Percentiles rank a stretch among this genome's conserved stretches.
Evolutionary conservation across 129 eudicot genomes (phyloP).

Genomic region (Heracleum sosnowskyi): DNA sequence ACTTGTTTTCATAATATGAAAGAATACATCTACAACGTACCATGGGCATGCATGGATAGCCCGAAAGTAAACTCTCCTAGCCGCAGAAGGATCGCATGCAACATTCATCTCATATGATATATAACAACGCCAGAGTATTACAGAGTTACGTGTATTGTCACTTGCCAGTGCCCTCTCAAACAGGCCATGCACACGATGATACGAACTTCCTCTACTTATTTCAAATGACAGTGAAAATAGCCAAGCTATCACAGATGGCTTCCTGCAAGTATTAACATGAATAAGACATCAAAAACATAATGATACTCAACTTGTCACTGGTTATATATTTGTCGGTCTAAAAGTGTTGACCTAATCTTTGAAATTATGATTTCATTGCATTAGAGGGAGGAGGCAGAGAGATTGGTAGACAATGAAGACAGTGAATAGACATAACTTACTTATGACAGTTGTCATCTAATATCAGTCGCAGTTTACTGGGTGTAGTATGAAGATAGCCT

Average conservation of each 20-base stretch:
- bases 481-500: constrained; percentile 53
- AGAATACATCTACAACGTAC: constrained; percentile 21
- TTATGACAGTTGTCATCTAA: constrained; percentile 61
- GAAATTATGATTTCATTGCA: neutral
- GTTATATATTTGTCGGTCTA: neutral
- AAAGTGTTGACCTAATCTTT: neutral
- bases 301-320: neutral
- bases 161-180: constrained; percentile 75
- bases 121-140: constrained; percentile 79
- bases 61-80: constrained; percentile 75
- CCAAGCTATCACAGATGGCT: constrained; percentile 61
- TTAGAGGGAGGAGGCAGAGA: neutral
- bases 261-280: constrained; percentile 38
- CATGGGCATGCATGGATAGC: constrained; percentile 98
- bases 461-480: constrained; percentile 70
- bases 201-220: constrained; percentile 54
- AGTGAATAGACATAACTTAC: constrained; percentile 29
- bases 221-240: constrained; percentile 71
- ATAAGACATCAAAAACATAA: neutral
- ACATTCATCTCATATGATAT: constrained; percentile 58
- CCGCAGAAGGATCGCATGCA: constrained; percentile 45
- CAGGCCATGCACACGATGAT: constrained; percentile 69
- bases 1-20: neutral
- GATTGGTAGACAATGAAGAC: neutral
- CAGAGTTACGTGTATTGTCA: constrained; percentile 43